phyloP scores from a whole-genome alignment of 2,329 filamentous ascomycete species.

The Monilinia aucupariae region DNA sequence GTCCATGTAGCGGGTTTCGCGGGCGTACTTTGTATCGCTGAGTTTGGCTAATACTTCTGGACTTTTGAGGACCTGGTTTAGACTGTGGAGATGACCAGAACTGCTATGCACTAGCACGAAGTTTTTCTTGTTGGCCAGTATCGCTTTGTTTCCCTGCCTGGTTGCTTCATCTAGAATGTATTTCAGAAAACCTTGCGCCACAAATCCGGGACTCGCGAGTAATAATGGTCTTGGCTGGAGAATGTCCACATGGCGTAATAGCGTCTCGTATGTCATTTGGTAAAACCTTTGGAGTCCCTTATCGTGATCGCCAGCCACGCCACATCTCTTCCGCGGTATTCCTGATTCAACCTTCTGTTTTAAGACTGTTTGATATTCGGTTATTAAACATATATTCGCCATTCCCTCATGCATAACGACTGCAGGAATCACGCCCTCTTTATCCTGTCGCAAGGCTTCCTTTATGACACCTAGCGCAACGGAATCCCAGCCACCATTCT shows the following conservation, averaged over 20 bases:
- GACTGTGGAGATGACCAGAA: constrained; percentile 77
- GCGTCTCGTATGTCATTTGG: constrained; percentile 66
- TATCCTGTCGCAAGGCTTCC: constrained; percentile 73
- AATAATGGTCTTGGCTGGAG: constrained; percentile 64
- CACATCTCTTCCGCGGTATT: constrained; percentile 62
- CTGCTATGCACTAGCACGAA: constrained; percentile 74
- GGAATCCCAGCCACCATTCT: constrained; percentile 83
- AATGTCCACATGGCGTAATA: constrained; percentile 75
- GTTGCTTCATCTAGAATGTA: constrained; percentile 62
- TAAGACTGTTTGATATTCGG: constrained; percentile 70
- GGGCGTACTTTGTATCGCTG: constrained; percentile 80
- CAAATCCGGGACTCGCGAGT: constrained; percentile 84
- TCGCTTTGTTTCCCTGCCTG: constrained; percentile 59
- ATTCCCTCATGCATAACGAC: constrained; percentile 90
- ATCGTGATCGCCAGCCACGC: constrained; percentile 56
- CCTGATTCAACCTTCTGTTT: constrained; percentile 63
- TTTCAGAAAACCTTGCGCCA: constrained; percentile 72
- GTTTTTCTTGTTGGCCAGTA: constrained; percentile 58
- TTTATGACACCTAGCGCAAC: constrained; percentile 72
- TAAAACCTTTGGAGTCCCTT: constrained; percentile 75
- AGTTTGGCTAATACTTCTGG: constrained; percentile 72
- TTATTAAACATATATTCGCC: constrained; percentile 78
- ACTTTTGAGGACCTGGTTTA: constrained; percentile 81
- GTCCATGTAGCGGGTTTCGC: constrained; percentile 80
- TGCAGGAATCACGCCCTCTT: constrained; percentile 77